Evolutionary conservation across 2,329 filamentous ascomycete genomes (phyloP).

Genomic region (Pestalotiopsis sp.): DNA sequence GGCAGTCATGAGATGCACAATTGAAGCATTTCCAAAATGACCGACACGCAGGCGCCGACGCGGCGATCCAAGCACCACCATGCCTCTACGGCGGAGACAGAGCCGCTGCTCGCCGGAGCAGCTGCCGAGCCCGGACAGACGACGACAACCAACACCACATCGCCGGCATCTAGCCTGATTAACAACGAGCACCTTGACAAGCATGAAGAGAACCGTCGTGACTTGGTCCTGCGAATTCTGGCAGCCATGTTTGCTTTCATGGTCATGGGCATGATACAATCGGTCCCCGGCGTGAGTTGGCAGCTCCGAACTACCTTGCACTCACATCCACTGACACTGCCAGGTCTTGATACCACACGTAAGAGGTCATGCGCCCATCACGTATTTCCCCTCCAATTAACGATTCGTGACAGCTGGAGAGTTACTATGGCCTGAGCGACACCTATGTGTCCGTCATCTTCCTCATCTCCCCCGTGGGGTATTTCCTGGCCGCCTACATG

Average conservation of each 20-base stretch:
- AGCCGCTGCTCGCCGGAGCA: neutral
- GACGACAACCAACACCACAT: neutral
- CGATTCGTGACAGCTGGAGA: conserved; percentile 30
- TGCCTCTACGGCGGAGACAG: neutral
- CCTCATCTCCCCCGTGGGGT: conserved; percentile 44
- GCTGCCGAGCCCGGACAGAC: neutral
- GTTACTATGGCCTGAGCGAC: conserved; percentile 44
- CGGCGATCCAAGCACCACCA: neutral
- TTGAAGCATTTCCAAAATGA: neutral
- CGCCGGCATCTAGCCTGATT: neutral
- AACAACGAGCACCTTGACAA: neutral
- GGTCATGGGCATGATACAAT: conserved; percentile 8
- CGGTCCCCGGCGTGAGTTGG: conserved; percentile 1
- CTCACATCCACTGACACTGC: neutral
- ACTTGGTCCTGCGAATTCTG: neutral
- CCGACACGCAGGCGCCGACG: neutral
- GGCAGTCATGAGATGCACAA: neutral
- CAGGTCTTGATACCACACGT: conserved; percentile 9
- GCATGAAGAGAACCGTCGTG: neutral
- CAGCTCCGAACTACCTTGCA: too few species aligned
- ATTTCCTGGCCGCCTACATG: conserved; percentile 41
- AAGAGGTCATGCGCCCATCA: neutral
- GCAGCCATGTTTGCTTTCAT: conserved; percentile 11
- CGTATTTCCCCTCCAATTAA: neutral
- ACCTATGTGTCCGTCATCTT: conserved; percentile 47